A percentile compares a stretch with the other conserved stretches of the same genome.
Conservation (phyloP, 2,329 filamentous ascomycete species). For the Scedosporium aurantiacum region DNA sequence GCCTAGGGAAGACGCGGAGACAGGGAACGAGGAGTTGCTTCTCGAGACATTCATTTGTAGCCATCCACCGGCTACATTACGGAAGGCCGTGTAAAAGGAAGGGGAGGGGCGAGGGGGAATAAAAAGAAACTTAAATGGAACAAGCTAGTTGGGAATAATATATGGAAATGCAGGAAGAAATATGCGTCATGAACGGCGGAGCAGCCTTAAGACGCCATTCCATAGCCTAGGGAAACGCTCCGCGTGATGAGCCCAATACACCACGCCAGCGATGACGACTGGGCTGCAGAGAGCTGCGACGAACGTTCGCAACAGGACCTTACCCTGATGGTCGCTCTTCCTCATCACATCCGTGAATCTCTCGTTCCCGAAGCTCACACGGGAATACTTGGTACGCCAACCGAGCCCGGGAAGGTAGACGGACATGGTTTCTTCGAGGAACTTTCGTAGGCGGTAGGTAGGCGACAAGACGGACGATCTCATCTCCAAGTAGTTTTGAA, state of each 20-base stretch:
- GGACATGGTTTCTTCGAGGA: constrained; percentile 72
- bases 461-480: constrained; percentile 69
- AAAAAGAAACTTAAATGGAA: too few relatives aligned
- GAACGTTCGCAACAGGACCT: constrained; percentile 30
- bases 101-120: too few relatives aligned
- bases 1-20: too few relatives aligned
- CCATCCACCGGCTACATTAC: too few relatives aligned
- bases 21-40: too few relatives aligned
- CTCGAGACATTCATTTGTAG: too few relatives aligned
- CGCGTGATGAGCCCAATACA: not conserved
- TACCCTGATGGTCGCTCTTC: constrained; percentile 58
- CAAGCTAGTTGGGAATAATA: too few relatives aligned
- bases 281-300: constrained; percentile 1
- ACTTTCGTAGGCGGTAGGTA: constrained; percentile 71
- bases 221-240: not conserved
- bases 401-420: constrained; percentile 66
- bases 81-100: too few relatives aligned
- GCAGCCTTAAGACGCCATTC: not conserved
- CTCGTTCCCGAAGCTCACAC: constrained; percentile 90
- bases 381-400: constrained; percentile 85
- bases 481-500: constrained; percentile 93
- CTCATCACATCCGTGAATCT: constrained; percentile 73
- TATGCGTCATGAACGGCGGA: not conserved
- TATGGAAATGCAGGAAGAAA: not conserved
- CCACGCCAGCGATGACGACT: not conserved